Conservation (phyloP, 139 green algal genomes). For the Bryopsis sp. region DNA sequence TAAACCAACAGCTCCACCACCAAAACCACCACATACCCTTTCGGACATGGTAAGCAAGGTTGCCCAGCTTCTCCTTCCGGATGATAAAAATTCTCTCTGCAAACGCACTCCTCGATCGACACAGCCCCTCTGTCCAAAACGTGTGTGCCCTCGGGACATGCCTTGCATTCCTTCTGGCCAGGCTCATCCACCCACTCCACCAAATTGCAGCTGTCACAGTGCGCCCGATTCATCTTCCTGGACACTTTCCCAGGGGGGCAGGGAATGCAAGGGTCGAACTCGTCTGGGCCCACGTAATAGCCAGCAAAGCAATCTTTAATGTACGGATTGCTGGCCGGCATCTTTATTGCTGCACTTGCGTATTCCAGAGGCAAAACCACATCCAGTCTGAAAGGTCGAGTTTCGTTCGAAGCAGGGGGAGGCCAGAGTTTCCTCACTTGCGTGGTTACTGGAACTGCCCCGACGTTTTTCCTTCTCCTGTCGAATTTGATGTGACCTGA, state of each 20-base stretch:
- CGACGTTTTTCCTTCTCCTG: not conserved
- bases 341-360: not conserved
- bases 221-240: not conserved
- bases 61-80: not conserved
- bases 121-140: not conserved
- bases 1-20: too few species aligned
- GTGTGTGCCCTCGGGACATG: not conserved
- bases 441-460: not conserved
- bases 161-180: not conserved
- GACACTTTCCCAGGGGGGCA: not conserved
- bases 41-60: conserved; percentile 5
- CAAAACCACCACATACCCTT: too few species aligned
- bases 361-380: conserved; percentile 2
- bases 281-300: not conserved
- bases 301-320: conserved; percentile 1
- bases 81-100: not conserved
- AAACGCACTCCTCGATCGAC: not conserved
- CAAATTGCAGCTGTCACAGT: not conserved
- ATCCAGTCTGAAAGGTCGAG: not conserved
- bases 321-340: conserved; percentile 8
- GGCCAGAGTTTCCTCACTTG: too few species aligned
- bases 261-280: conserved; percentile 2
- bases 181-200: not conserved
- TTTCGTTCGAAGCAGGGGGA: not conserved
- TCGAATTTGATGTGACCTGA: conserved; percentile 10